These are phyloP conservation scores for Cercospora sesami DNA, from an alignment of 2,329 filamentous ascomycete species.

Conservation along the genomic window DNA sequence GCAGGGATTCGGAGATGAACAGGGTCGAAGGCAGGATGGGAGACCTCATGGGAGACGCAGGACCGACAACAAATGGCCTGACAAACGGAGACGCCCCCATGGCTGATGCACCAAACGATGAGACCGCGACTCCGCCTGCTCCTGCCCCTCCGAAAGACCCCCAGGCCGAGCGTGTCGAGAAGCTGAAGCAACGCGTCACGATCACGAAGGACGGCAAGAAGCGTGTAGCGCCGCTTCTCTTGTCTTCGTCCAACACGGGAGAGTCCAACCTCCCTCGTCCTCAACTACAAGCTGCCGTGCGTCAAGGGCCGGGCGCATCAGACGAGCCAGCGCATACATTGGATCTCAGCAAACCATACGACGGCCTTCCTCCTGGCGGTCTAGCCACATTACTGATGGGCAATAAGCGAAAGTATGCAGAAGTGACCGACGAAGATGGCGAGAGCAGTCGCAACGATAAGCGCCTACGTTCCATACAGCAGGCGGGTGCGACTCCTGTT, in stretches of 20 bases:
- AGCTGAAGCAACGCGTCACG: constrained; percentile 86
- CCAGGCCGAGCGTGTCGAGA: constrained; percentile 61
- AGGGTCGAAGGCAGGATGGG: constrained; percentile 95
- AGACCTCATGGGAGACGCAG: constrained; percentile 91
- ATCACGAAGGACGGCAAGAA: constrained; percentile 98
- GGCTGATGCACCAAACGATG: constrained; percentile 45
- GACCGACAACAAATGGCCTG: constrained; percentile 52
- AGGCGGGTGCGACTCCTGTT: constrained; percentile 68
- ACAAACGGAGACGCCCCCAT: constrained; percentile 41
- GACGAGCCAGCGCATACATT: constrained; percentile 61
- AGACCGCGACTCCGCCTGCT: constrained; percentile 37
- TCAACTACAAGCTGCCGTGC: constrained; percentile 76
- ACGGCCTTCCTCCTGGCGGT: constrained; percentile 87
- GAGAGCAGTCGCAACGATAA: constrained; percentile 67
- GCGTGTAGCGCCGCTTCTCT: constrained; percentile 84
- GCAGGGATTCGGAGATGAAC: too few relatives aligned
- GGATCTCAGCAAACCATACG: constrained; percentile 90
- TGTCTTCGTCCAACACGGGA: constrained; percentile 78
- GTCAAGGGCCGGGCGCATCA: constrained; percentile 52
- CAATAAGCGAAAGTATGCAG: constrained; percentile 82
- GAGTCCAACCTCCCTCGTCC: constrained; percentile 87
- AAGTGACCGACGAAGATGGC: constrained; percentile 72
- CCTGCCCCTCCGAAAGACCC: constrained; percentile 49
- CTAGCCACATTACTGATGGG: constrained; percentile 82
- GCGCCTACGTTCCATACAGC: constrained; percentile 59